Conservation (phyloP, 768 basidiomycete species). For the Sarcodon sp. region DNA sequence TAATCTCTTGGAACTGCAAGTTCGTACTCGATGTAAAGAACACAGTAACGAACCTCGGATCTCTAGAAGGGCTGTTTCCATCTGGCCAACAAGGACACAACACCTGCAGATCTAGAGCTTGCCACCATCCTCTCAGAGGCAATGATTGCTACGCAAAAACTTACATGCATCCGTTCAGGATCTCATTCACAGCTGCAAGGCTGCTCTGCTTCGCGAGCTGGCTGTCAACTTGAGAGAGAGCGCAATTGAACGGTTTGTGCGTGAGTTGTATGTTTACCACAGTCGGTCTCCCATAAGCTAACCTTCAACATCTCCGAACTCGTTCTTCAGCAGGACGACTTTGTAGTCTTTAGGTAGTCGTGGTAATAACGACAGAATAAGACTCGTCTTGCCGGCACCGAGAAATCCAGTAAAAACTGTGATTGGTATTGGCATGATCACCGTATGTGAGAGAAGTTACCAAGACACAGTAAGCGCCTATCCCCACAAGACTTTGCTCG, state of each 20-base stretch:
- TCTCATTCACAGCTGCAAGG: conserved; percentile 82
- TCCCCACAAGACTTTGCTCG: too few relatives aligned
- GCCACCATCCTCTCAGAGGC: not conserved
- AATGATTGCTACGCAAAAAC: conserved; percentile 10
- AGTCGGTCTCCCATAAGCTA: conserved; percentile 1
- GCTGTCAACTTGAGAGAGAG: conserved; percentile 59
- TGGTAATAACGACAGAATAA: conserved; percentile 75
- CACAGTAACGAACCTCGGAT: conserved; percentile 48
- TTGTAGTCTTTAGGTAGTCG: conserved; percentile 78
- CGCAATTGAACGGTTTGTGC: not conserved
- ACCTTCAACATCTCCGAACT: conserved; percentile 93
- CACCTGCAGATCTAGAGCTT: conserved; percentile 37
- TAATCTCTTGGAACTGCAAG: not conserved
- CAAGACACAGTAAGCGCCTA: too few relatives aligned
- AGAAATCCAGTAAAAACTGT: conserved; percentile 95
- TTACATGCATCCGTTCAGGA: conserved; percentile 93
- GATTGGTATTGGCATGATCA: conserved; percentile 47
- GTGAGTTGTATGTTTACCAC: not conserved
- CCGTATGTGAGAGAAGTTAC: too few relatives aligned
- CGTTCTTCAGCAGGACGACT: conserved; percentile 88
- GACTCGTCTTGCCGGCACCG: conserved; percentile 68
- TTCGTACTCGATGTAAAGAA: not conserved
- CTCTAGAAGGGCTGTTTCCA: conserved; percentile 83
- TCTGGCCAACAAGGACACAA: conserved; percentile 89
- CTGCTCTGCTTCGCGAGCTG: conserved; percentile 79